Conservation (phyloP, 768 basidiomycete species). For the Macrolepiota fuliginosa region DNA sequence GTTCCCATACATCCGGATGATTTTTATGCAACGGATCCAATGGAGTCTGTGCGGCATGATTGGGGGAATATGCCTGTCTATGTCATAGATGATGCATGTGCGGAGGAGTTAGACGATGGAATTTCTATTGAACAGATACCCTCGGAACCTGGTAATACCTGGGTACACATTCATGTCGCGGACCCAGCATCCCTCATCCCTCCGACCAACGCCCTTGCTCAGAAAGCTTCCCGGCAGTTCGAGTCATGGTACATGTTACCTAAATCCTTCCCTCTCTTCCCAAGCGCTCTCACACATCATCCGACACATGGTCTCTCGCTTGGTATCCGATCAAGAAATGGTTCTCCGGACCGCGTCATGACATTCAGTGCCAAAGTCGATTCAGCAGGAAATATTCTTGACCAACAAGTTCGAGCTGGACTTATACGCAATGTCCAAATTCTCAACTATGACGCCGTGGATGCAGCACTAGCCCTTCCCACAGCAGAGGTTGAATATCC, state of each 20-base stretch:
- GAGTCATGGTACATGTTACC: slow-evolving; percentile 66
- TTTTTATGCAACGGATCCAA: slow-evolving; percentile 58
- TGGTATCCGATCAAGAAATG: slow-evolving; percentile 25
- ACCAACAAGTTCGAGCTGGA: slow-evolving; percentile 69
- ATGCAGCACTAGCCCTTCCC: slow-evolving; percentile 41
- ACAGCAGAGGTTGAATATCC: slow-evolving; percentile 30
- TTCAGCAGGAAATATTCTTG: slow-evolving; percentile 58
- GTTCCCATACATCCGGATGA: slow-evolving; percentile 57
- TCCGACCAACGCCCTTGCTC: slow-evolving; percentile 61
- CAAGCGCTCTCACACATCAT: slow-evolving; percentile 49
- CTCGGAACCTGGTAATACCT: slow-evolving; percentile 54
- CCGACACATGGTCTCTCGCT: slow-evolving; percentile 40
- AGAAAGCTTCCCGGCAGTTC: slow-evolving; percentile 49
- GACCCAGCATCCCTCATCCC: slow-evolving; percentile 84
- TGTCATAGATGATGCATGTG: slow-evolving; percentile 78
- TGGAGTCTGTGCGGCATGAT: slow-evolving; percentile 77
- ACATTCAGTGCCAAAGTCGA: slow-evolving; percentile 80
- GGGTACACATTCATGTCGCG: slow-evolving; percentile 92
- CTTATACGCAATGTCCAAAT: slow-evolving; percentile 66
- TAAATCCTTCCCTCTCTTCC: slow-evolving; percentile 71
- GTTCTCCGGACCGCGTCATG: slow-evolving; percentile 54
- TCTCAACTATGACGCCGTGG: slow-evolving; percentile 67
- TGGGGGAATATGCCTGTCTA: slow-evolving; percentile 81
- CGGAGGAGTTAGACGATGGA: slow-evolving; percentile 93
- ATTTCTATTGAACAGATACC: slow-evolving; percentile 75